Evolutionary conservation across 371 early-diverging fungal species (phyloP), one percentile per base, ranked within the genome.

Genomic region (Actinomortierella ambigua): DNA sequence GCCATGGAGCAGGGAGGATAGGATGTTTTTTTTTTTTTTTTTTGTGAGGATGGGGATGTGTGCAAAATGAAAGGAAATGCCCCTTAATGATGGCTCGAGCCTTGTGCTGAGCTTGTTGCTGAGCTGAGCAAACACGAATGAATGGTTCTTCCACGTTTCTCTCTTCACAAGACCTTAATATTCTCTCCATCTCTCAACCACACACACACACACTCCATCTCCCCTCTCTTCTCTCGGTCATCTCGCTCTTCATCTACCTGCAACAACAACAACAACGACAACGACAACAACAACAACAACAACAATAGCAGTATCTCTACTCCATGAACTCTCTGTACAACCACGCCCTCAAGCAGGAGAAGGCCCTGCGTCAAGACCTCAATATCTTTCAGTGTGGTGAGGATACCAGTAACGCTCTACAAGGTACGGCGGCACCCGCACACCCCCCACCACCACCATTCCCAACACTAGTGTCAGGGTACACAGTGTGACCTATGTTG

Each of bases 281-380:
- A 18, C 51, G 17, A 28, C 7, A 28, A 13, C 13, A 17, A 51
- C 54, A 54, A 22, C 20, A 53, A 14, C 1, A 41, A 27, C 43
- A 34, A 22, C 20, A 27, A 3, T 11, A 6, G 13, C 49, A 49
- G 18, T 26, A 49, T 49, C 49, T 20, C 13, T 26, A 49, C 49
- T 23, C 26, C 7, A 86, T 87, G 87, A 87, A 87, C 47, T 87
- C 87, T 0, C 57, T 85, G 34, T 87, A 85, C 61, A 87, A 87
- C 68, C 81, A 82, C 67, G 85, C 85, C 14, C 65, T 87, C 56
- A 87, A 85, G 63, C 87, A 87, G 68, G 79, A 77, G 29, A 81
- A 83, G 44, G 80, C 84, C 15, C 62, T 87, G 56, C 80, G 84
- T 52, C 79, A 77, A 55, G 84, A 87, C 61, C 68, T 87, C 14